Conservation (phyloP, 257 asterid species). For the Solanum clarkiae region DNA sequence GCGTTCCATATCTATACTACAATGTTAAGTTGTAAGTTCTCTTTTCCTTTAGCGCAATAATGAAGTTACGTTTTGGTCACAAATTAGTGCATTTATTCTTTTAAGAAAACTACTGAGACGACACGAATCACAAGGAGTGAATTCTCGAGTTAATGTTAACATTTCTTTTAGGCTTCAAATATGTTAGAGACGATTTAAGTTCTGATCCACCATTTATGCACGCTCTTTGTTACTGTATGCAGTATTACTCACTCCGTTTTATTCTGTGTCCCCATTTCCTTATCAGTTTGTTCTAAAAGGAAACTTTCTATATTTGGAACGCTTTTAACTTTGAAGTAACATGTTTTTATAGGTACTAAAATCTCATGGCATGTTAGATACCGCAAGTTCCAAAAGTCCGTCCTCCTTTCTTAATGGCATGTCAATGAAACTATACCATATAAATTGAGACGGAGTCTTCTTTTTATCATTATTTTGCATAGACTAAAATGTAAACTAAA, state of each 20-base stretch:
- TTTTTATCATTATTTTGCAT: neutral
- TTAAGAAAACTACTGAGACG: neutral
- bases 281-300: neutral
- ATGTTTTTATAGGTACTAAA: neutral
- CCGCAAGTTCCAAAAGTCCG: neutral
- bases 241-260: neutral
- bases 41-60: neutral
- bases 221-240: neutral
- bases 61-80: neutral
- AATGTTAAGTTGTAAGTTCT: conserved; percentile 62
- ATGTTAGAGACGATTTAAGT: neutral
- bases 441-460: neutral
- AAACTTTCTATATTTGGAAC: neutral
- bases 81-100: neutral
- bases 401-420: neutral
- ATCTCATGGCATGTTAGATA: neutral
- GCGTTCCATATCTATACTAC: conserved; percentile 69
- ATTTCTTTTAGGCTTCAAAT: neutral
- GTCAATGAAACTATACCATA: neutral
- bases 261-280: neutral
- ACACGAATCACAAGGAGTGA: neutral
- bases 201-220: neutral
- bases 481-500: neutral
- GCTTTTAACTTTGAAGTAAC: neutral
- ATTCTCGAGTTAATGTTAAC: neutral